phyloP scores from a whole-genome alignment of 495 filamentous ascomycete genomes.

The Aspergillus bertholletiae region DNA sequence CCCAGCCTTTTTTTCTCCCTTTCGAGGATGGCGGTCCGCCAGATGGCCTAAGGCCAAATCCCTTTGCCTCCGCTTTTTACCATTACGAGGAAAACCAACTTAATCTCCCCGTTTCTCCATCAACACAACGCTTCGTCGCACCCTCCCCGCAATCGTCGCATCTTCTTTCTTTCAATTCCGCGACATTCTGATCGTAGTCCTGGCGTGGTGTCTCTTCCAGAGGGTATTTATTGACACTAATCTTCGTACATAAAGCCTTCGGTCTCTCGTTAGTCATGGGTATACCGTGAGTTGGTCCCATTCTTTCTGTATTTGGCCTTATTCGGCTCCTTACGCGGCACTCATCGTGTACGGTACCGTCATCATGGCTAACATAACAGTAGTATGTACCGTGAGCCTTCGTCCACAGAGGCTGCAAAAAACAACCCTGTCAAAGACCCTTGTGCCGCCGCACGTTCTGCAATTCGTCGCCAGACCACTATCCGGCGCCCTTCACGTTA shows the following conservation, averaged over 20 bases:
- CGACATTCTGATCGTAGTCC: constrained; percentile 8
- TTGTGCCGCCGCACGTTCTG: constrained; percentile 62
- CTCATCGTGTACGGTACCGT: constrained; percentile 15
- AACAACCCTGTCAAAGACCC: constrained; percentile 54
- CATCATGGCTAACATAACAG: constrained; percentile 18
- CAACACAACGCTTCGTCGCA: constrained; percentile 11
- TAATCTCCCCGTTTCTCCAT: constrained; percentile 23
- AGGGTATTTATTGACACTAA: constrained; percentile 2
- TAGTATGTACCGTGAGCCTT: constrained; percentile 59
- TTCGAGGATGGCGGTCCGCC: no score
- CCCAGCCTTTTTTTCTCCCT: constrained; percentile 13
- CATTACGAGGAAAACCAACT: constrained; percentile 16
- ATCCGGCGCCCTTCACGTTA: constrained; percentile 38
- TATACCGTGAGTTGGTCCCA: constrained; percentile 64
- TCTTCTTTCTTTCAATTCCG: constrained; percentile 4
- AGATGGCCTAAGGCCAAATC: constrained; percentile 14
- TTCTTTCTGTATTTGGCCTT: constrained; percentile 6
- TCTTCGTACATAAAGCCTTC: constrained; percentile 12
- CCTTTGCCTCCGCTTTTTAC: constrained; percentile 21
- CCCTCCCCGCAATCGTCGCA: constrained; percentile 17
- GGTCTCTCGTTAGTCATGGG: constrained; percentile 56
- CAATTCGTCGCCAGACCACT: constrained; percentile 61
- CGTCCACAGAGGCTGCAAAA: constrained; percentile 46
- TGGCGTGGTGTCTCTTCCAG: constrained; percentile 2
- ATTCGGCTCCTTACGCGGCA: constrained; percentile 21